Conservation (phyloP, 2,329 filamentous ascomycete species). For the Aspergillus persii region DNA sequence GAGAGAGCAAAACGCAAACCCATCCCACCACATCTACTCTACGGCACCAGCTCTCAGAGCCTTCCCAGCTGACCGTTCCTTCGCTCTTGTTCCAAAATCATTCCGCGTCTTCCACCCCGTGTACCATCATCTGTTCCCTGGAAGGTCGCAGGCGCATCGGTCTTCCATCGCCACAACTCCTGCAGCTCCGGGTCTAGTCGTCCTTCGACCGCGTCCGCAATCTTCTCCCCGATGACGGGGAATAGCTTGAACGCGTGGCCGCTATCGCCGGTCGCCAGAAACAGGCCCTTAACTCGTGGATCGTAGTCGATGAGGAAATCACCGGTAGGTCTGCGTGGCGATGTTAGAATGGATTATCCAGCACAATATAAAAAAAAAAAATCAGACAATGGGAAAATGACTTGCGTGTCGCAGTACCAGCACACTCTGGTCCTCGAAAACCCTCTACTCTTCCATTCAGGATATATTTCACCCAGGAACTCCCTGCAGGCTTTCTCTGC, state of each 20-base stretch:
- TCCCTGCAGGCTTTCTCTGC: background rate
- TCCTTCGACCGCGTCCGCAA: background rate
- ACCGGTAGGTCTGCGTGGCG: background rate
- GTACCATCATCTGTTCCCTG: background rate
- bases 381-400: too few species aligned
- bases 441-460: background rate
- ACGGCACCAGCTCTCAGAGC: too few species aligned
- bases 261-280: background rate
- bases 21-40: too few species aligned
- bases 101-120: background rate
- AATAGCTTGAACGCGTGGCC: background rate
- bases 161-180: background rate
- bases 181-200: background rate
- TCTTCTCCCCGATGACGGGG: background rate
- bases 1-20: too few species aligned
- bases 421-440: background rate
- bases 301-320: background rate
- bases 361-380: background rate
- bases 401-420: background rate
- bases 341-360: background rate
- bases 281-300: background rate
- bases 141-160: background rate
- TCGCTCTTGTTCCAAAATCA: background rate
- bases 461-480: background rate
- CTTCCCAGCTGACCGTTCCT: too few species aligned